phyloP scores from a whole-genome alignment of 306 rosid species.

The Ochetophila trinervis region DNA sequence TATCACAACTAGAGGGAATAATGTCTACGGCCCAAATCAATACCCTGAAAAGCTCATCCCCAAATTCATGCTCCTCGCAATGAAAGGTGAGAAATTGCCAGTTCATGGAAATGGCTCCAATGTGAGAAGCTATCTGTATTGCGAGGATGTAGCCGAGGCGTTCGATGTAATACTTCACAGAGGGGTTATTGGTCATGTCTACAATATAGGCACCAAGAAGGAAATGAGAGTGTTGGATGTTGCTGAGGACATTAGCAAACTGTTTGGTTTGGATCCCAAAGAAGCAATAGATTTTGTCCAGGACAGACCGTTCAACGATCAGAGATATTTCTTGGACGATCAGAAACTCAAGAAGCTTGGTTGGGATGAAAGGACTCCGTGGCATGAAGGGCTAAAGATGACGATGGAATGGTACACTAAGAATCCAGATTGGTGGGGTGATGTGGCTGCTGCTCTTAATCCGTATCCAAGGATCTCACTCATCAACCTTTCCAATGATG shows the following conservation, averaged over 20 bases:
- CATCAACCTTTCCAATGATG: constrained; percentile 44
- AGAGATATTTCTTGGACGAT: constrained; percentile 71
- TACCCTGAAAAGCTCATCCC: constrained; percentile 75
- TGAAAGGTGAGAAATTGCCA: constrained; percentile 64
- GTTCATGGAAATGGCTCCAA: constrained; percentile 75
- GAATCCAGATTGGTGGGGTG: constrained; percentile 75
- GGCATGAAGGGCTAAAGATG: constrained; percentile 66
- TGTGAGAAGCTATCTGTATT: constrained; percentile 64
- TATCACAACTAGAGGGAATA: constrained; percentile 63
- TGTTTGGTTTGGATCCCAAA: constrained; percentile 38
- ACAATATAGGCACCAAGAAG: constrained; percentile 61
- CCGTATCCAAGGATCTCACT: constrained; percentile 59
- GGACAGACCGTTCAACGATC: constrained; percentile 79
- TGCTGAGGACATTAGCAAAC: constrained; percentile 53
- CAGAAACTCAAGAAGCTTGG: constrained; percentile 65
- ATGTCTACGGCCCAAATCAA: constrained; percentile 72
- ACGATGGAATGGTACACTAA: constrained; percentile 63
- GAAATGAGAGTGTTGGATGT: constrained; percentile 63
- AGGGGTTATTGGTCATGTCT: constrained; percentile 63
- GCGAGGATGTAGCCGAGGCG: constrained; percentile 68
- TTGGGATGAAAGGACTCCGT: constrained; percentile 55
- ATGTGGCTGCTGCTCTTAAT: constrained; percentile 57
- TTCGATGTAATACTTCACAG: constrained; percentile 78
- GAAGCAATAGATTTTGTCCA: constrained; percentile 56
- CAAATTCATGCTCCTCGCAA: constrained; percentile 58